Evolutionary conservation across 768 basidiomycete species (phyloP).

Genomic region (Trichaptum fuscoviolaceum): DNA sequence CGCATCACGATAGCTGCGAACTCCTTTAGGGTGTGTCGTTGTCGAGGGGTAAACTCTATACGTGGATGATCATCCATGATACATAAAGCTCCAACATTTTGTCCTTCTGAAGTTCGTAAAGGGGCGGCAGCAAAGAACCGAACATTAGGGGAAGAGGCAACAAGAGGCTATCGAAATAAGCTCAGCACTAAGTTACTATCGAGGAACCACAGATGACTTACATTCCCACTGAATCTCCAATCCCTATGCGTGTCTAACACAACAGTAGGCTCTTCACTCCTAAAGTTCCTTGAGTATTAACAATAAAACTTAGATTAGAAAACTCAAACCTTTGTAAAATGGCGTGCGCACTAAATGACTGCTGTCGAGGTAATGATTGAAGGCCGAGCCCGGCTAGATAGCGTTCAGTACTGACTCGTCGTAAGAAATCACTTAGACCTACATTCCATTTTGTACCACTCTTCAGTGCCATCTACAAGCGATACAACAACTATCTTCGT

Average conservation of each 20-base stretch:
- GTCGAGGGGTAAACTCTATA: slow-evolving; percentile 81
- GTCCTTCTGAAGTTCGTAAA: slow-evolving; percentile 82
- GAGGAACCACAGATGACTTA: slow-evolving; percentile 29
- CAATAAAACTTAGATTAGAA: background rate
- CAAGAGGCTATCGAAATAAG: slow-evolving; percentile 52
- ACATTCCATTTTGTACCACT: slow-evolving; percentile 51
- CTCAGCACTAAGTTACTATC: background rate
- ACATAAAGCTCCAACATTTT: slow-evolving; percentile 86
- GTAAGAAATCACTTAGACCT: slow-evolving; percentile 20
- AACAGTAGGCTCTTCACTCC: slow-evolving; percentile 84
- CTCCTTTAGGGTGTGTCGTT: slow-evolving; percentile 89
- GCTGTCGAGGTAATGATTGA: slow-evolving; percentile 43
- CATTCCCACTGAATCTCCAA: slow-evolving; percentile 87
- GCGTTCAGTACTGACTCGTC: slow-evolving; percentile 9
- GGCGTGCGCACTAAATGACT: slow-evolving; percentile 79
- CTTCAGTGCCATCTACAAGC: slow-evolving; percentile 77
- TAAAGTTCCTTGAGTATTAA: slow-evolving; percentile 22
- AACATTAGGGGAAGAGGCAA: slow-evolving; percentile 57
- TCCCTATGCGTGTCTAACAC: slow-evolving; percentile 73
- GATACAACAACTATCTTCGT: slow-evolving; percentile 82
- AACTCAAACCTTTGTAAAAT: slow-evolving; percentile 56
- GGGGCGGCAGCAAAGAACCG: slow-evolving; percentile 94
- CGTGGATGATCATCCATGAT: slow-evolving; percentile 81
- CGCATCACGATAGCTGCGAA: slow-evolving; percentile 92
- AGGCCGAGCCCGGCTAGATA: slow-evolving; percentile 40